These are phyloP conservation scores for Myxozyma neotropica DNA, from an alignment of 805 yeast species.

Conservation along the genomic window DNA sequence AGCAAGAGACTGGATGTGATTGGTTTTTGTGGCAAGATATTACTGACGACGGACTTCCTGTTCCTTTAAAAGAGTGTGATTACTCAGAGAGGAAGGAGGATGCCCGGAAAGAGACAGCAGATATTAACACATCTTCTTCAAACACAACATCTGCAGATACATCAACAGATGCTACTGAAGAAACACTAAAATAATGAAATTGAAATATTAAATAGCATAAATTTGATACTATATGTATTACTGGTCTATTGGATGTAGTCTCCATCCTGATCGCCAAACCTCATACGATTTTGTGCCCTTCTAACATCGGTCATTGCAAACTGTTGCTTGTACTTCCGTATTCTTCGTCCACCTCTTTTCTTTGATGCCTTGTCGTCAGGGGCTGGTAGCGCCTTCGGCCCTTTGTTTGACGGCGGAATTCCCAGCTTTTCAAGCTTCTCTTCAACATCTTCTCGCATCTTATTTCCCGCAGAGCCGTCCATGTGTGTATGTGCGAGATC, in stretches of 20 bases:
- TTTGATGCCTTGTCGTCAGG: conserved; percentile 78
- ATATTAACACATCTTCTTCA: no score
- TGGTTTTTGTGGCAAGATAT: conserved; percentile 24
- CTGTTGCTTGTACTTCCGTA: conserved; percentile 78
- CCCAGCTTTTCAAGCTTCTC: conserved; percentile 68
- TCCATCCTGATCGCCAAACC: conserved; percentile 75
- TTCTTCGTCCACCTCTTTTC: conserved; percentile 81
- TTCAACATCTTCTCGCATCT: conserved; percentile 62
- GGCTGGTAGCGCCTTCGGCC: conserved; percentile 65
- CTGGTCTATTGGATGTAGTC: conserved; percentile 50
- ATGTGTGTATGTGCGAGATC: conserved; percentile 55
- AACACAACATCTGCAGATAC: no score
- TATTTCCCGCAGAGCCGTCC: conserved; percentile 58
- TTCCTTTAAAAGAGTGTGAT: neutral
- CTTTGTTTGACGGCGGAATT: conserved; percentile 71
- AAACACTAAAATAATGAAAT: no score
- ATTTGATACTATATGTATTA: no score
- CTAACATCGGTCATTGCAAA: conserved; percentile 79
- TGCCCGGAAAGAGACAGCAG: no score
- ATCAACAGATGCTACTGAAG: no score
- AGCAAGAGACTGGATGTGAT: conserved; percentile 31
- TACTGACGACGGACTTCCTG: conserved; percentile 26
- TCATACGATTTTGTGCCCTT: conserved; percentile 81
- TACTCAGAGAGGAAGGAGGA: neutral
- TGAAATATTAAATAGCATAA: no score